Conservation (phyloP, 148 eudicot genomes). For the Cornus suecica region DNA sequence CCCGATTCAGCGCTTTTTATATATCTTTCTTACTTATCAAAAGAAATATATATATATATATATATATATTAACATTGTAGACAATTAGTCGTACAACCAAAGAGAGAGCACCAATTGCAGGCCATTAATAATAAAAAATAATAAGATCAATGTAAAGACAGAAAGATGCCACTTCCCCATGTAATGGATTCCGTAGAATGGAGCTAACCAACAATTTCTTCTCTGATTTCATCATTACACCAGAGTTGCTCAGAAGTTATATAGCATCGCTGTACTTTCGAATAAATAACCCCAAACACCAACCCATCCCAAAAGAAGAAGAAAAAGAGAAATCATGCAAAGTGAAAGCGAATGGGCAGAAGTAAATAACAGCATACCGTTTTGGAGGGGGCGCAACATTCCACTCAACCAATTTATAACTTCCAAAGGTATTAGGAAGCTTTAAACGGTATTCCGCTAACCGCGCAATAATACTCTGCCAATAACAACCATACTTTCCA, state of each 20-base stretch:
- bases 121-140: no score
- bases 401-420: slow-evolving; percentile 61
- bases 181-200: background rate
- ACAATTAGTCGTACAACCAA: background rate
- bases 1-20: no score
- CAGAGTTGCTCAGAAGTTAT: background rate
- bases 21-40: no score
- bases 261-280: no score
- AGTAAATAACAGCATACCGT: slow-evolving; percentile 31
- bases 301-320: background rate
- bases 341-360: background rate
- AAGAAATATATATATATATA: no score
- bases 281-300: no score
- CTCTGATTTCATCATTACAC: background rate
- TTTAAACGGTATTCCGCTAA: slow-evolving; percentile 54
- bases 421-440: slow-evolving; percentile 74
- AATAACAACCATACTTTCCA: slow-evolving; percentile 11
- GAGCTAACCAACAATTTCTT: background rate
- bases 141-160: background rate
- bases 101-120: background rate
- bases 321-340: background rate
- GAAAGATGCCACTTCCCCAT: background rate
- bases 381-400: slow-evolving; percentile 48
- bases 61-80: no score
- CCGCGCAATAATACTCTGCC: slow-evolving; percentile 67